These are phyloP conservation scores for Truncatella angustata DNA, from an alignment of 2,329 filamentous ascomycete species.

Conservation along the genomic window DNA sequence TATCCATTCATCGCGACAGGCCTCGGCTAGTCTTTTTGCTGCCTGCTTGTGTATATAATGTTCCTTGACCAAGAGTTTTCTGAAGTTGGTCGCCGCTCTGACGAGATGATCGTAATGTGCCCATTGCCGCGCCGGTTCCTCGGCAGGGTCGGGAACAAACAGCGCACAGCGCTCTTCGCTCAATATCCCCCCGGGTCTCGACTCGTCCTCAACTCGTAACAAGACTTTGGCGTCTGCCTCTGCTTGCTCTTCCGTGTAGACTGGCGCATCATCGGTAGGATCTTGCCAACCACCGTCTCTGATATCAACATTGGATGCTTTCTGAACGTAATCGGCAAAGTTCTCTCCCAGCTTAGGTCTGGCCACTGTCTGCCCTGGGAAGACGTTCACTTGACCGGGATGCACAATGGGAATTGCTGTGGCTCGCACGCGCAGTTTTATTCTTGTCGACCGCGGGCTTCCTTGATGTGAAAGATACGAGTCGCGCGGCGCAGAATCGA, in stretches of 20 bases:
- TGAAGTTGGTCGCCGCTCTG: conserved; percentile 76
- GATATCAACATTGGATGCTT: conserved; percentile 49
- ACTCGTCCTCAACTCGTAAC: conserved; percentile 68
- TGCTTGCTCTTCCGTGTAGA: conserved; percentile 61
- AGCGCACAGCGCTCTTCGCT: conserved; percentile 68
- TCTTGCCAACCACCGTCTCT: conserved; percentile 57
- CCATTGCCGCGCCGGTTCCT: conserved; percentile 77
- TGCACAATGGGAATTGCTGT: conserved; percentile 57
- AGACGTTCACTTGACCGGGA: conserved; percentile 53
- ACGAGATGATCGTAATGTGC: conserved; percentile 84
- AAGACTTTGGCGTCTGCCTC: conserved; percentile 68
- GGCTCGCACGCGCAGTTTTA: conserved; percentile 48
- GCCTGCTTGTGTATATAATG: conserved; percentile 72
- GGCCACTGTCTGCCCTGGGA: conserved; percentile 29
- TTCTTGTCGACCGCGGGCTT: conserved; percentile 33
- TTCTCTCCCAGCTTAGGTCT: conserved; percentile 50
- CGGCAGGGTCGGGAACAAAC: conserved; percentile 68
- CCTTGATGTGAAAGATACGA: conserved; percentile 15
- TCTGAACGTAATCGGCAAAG: conserved; percentile 58
- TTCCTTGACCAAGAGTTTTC: conserved; percentile 76
- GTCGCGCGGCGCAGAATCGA: conserved; percentile 23
- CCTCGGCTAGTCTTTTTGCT: conserved; percentile 77
- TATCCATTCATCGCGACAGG: conserved; percentile 74
- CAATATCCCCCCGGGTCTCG: conserved; percentile 71
- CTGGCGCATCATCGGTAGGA: conserved; percentile 52